phyloP scores from a whole-genome alignment of 768 basidiomycete species.

The Tulasnella sp. region DNA sequence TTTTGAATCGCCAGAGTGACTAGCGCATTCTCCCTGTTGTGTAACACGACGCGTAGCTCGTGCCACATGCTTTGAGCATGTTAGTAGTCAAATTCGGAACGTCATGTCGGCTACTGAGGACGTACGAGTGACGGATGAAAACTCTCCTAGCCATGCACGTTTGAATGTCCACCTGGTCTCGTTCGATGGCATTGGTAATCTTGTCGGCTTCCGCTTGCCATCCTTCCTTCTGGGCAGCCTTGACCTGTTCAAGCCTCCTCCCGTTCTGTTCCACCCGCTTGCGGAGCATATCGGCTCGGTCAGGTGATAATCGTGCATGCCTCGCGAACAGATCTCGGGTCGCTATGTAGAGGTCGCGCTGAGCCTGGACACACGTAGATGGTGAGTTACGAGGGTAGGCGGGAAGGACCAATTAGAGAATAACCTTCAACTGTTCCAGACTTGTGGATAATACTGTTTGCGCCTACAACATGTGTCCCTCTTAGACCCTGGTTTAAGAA shows the following conservation, averaged over 20 bases:
- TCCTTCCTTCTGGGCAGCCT: conserved; percentile 70
- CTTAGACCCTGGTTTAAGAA: neutral
- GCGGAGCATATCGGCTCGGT: conserved; percentile 84
- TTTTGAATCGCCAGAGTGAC: conserved; percentile 70
- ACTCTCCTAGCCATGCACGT: conserved; percentile 75
- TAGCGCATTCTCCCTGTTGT: conserved; percentile 86
- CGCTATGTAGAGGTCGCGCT: conserved; percentile 86
- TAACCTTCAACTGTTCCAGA: conserved; percentile 76
- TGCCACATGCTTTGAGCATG: conserved; percentile 77
- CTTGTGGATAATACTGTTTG: conserved; percentile 65
- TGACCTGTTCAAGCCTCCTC: conserved; percentile 74
- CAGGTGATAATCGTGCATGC: conserved; percentile 85
- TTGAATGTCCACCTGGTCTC: conserved; percentile 81
- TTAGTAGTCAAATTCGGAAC: neutral
- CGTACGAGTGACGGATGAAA: conserved; percentile 85
- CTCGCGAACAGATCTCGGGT: conserved; percentile 85
- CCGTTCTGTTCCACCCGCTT: conserved; percentile 81
- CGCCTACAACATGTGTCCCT: conserved; percentile 50
- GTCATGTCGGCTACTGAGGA: conserved; percentile 1
- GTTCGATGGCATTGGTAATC: conserved; percentile 70
- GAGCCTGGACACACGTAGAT: conserved; percentile 51
- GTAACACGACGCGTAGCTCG: conserved; percentile 88
- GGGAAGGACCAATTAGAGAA: neutral
- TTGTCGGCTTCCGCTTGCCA: conserved; percentile 89
- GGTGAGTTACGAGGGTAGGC: conserved; percentile 7